Percentiles rank a stretch among this genome's conserved stretches.
Conservation (phyloP, 495 filamentous ascomycete genomes). For the Penicillium maclennaniae region DNA sequence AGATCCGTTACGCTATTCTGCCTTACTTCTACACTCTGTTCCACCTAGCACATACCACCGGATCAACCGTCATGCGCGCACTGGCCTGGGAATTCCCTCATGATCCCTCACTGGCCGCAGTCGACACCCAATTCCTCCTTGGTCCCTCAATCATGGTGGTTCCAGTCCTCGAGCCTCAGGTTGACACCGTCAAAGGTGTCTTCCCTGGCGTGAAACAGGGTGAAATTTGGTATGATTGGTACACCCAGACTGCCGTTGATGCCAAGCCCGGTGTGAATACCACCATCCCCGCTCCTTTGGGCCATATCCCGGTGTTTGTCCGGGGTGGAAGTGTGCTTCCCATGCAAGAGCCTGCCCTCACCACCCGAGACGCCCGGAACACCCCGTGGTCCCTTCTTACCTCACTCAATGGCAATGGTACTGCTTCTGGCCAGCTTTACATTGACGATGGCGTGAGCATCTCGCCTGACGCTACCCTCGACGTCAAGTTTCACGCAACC, state of each 20-base stretch:
- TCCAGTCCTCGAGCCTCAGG: slow-evolving; percentile 66
- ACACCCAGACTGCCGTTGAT: slow-evolving; percentile 53
- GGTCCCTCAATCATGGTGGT: slow-evolving; percentile 67
- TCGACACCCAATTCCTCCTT: slow-evolving; percentile 75
- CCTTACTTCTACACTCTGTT: slow-evolving; percentile 84
- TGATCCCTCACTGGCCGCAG: slow-evolving; percentile 63
- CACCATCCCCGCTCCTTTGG: slow-evolving; percentile 70
- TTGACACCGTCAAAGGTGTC: slow-evolving; percentile 63
- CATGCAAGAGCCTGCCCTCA: slow-evolving; percentile 67
- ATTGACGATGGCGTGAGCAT: slow-evolving; percentile 82
- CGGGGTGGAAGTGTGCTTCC: slow-evolving; percentile 69
- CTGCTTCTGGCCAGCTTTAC: slow-evolving; percentile 66
- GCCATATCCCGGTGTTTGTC: slow-evolving; percentile 74
- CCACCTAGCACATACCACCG: slow-evolving; percentile 62
- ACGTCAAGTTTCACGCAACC: slow-evolving; percentile 54
- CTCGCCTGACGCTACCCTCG: slow-evolving; percentile 50
- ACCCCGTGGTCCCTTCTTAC: slow-evolving; percentile 69
- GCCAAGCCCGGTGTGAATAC: slow-evolving; percentile 60
- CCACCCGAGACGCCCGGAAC: slow-evolving; percentile 58
- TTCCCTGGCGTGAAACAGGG: slow-evolving; percentile 68
- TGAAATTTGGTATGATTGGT: slow-evolving; percentile 82
- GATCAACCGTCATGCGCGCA: slow-evolving; percentile 75
- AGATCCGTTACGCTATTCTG: slow-evolving; percentile 67
- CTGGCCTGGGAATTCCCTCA: slow-evolving; percentile 80
- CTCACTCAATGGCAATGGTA: slow-evolving; percentile 53